Conservation (phyloP, 805 yeast species). For the Yueomyces sinensis region DNA sequence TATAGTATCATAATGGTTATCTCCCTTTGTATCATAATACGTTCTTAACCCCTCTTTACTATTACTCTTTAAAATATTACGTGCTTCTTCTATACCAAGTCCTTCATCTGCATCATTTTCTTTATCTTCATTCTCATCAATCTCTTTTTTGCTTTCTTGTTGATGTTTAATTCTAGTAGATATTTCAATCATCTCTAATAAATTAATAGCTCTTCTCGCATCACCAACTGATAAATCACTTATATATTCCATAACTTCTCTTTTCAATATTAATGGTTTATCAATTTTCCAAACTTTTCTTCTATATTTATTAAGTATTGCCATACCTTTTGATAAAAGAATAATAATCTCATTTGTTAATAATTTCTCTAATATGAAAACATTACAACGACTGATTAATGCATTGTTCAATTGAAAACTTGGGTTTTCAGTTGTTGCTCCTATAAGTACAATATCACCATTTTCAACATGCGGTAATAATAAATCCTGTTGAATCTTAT, state of each 20-base stretch:
- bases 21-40: constrained; percentile 74
- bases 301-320: constrained; percentile 45
- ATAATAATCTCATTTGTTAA: constrained; percentile 32
- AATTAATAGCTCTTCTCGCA: constrained; percentile 69
- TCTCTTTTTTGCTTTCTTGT: not conserved
- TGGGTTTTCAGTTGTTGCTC: constrained; percentile 98
- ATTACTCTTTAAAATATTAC: constrained; percentile 33
- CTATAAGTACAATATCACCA: constrained; percentile 71
- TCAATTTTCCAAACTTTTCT: constrained; percentile 31
- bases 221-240: constrained; percentile 78
- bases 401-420: constrained; percentile 73
- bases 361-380: constrained; percentile 53
- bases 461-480: constrained; percentile 73
- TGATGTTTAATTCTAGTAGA: constrained; percentile 34
- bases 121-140: not conserved
- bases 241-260: constrained; percentile 50
- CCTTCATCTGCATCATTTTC: not conserved
- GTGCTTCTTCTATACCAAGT: constrained; percentile 19
- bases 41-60: constrained; percentile 26
- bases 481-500: constrained; percentile 77
- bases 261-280: constrained; percentile 34
- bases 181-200: constrained; percentile 68
- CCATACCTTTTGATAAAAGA: constrained; percentile 46
- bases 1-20: constrained; percentile 86
- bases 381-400: constrained; percentile 69